Conservation (phyloP, 2,329 filamentous ascomycete genomes). For the Hymenoscyphus repandus region DNA sequence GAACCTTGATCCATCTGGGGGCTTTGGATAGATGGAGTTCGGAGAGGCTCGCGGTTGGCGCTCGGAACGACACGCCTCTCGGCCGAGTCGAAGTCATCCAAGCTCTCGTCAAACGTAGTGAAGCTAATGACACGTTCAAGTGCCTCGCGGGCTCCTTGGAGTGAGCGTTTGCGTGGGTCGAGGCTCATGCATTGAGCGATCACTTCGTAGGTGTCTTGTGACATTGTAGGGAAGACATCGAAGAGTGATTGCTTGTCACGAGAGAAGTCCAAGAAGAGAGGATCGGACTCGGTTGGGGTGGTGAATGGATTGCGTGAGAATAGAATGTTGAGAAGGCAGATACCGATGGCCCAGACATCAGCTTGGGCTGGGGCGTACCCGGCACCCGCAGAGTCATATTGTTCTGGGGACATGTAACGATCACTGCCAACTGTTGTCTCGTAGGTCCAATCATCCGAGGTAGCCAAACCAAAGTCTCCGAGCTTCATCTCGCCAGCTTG, state of each 20-base stretch:
- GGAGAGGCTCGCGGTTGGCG: slow-evolving; percentile 88
- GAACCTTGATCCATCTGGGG: slow-evolving; percentile 74
- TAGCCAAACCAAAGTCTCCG: slow-evolving; percentile 92
- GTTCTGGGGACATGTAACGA: slow-evolving; percentile 98
- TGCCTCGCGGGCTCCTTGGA: slow-evolving; percentile 71
- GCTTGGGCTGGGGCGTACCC: slow-evolving; percentile 92
- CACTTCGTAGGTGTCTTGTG: slow-evolving; percentile 94
- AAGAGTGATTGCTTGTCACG: slow-evolving; percentile 94
- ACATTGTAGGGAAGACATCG: slow-evolving; percentile 98
- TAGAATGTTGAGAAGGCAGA: slow-evolving; percentile 92
- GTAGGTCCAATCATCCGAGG: slow-evolving; percentile 81
- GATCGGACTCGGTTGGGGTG: slow-evolving; percentile 82
- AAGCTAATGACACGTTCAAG: slow-evolving; percentile 80
- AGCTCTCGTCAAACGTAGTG: slow-evolving; percentile 83
- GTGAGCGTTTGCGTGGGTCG: slow-evolving; percentile 82
- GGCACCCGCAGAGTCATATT: slow-evolving; percentile 81
- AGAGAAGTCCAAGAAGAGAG: slow-evolving; percentile 87
- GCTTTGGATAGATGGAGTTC: slow-evolving; percentile 90
- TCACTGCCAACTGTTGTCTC: slow-evolving; percentile 95
- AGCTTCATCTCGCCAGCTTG: slow-evolving; percentile 88
- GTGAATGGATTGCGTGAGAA: slow-evolving; percentile 97
- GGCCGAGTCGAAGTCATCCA: slow-evolving; percentile 89
- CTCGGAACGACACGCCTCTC: slow-evolving; percentile 73
- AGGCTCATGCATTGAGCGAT: slow-evolving; percentile 85
- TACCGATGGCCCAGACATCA: slow-evolving; percentile 95